Evolutionary conservation across 495 filamentous ascomycete genomes (phyloP).

Genomic region (Lichenothelia convexa): DNA sequence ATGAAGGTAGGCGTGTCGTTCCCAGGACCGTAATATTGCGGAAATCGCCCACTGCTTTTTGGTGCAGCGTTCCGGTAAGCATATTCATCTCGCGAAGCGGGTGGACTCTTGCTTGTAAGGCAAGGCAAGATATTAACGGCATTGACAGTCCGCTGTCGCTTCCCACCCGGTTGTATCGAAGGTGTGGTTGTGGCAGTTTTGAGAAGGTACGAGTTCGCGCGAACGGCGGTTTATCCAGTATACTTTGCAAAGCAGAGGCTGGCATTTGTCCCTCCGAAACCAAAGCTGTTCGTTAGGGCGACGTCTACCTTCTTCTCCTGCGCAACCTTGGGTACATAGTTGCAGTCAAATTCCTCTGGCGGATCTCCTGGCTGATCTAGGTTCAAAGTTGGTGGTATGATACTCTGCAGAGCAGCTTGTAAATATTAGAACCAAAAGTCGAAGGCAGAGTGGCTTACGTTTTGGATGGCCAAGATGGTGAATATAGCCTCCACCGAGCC

Average conservation of each 20-base stretch:
- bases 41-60: too few relatives aligned
- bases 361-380: conserved; percentile 39
- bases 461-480: conserved; percentile 53
- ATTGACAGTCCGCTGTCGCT: too few relatives aligned
- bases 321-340: conserved; percentile 57
- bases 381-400: conserved; percentile 77
- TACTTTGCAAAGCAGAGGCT: conserved; percentile 58
- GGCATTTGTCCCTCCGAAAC: conserved; percentile 94
- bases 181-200: too few relatives aligned
- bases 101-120: too few relatives aligned
- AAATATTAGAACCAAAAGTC: conserved; percentile 10
- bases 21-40: too few relatives aligned
- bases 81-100: too few relatives aligned
- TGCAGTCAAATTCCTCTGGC: conserved; percentile 53
- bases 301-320: conserved; percentile 57
- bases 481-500: conserved; percentile 82
- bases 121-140: too few relatives aligned
- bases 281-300: conserved; percentile 86
- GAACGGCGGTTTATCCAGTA: too few relatives aligned
- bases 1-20: too few relatives aligned
- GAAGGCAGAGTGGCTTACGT: conserved; percentile 36
- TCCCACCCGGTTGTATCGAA: too few relatives aligned
- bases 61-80: too few relatives aligned
- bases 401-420: conserved; percentile 35
- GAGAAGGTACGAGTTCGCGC: too few relatives aligned